Evolutionary conservation across 179 eudicot species (phyloP), one percentile per base, ranked within the genome.

Genomic region (Amaranthus tricolor): DNA sequence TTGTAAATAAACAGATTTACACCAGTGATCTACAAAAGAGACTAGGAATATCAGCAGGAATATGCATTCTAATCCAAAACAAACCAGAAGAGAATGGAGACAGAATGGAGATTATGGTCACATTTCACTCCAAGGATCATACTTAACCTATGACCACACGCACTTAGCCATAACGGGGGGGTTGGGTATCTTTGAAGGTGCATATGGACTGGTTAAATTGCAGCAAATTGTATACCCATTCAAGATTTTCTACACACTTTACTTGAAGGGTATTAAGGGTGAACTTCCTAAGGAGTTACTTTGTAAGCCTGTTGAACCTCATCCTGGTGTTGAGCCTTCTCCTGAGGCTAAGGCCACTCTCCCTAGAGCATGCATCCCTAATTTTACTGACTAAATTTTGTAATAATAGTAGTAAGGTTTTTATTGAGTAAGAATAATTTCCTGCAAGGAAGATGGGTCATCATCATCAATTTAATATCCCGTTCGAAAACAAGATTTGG

Each of bases 101-200:
- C 83, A 78, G 94, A 8, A 92, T 50, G 98, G 98, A 0, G 94
- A 90, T 66, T 94, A 94, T 75, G 97, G 97, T 5, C 97, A 92
- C 82, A 74, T 94, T 8, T 70, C 93, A 6, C 86, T 92, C 5
- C 98, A 90, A 68, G 98, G 98, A 1, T 76, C 96, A 10, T 94
- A 94, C 71, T 70, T 94, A 68, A 94, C 98, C 45, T 89, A 90
- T 70, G 90, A 86, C 70, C 97, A 94, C 74, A 83, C 96, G 0
- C 85, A 77, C 59, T 85, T 94, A 0, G 83, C 95, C 6, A 90
- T 94, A 16, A 92, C 91, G 1, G 96, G 98, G 6, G 98, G 98
- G 2, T 84, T 94, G 0, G 97, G 97, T 2, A 79, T 92, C 6
- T 94, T 94, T 61, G 92, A 88, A 68, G 96, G 96, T 4, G 97